Base-by-base conservation (phyloP, 2,329 filamentous ascomycete genomes). In the Tolypocladium cylindrosporum region DNA sequence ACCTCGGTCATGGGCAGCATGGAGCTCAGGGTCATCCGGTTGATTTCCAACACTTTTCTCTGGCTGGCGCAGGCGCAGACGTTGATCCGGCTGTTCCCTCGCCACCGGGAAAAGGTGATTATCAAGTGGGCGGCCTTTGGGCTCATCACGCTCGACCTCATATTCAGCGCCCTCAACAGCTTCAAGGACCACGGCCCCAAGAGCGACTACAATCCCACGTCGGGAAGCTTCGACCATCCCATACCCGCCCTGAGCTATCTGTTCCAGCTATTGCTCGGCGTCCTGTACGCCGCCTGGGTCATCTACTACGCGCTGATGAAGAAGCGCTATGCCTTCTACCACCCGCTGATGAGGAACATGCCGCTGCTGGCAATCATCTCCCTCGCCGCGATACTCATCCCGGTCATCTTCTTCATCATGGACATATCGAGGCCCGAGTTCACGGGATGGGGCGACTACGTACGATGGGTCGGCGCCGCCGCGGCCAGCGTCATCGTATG, bases 51-150 rank as follows among this genome's bases (percentile, higher is more conserved):
- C 72, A 92, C 94, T 1, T 97, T 97, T 71, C 79, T 99, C 37
- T 97, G 94, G 93, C 84, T 99, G 43, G 94, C 94, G 1, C 94
- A 99, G 73, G 93, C 96, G 1, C 94, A 99, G 75, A 99, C 94
- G 0, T 75, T 99, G 59, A 97, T 97, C 65, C 88, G 94, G 56
- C 79, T 99, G 1, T 99, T 99, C 65, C 94, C 94, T 9, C 90
- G 94, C 40, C 93, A 97, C 68, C 90, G 95, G 68, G 94, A 99
- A 74, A 97, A 97, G 75, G 87, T 97, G 56, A 90, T 97, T 64
- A 99, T 99, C 75, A 97, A 97, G 75, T 99, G 93, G 93, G 91
- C 93, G 19, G 94, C 93, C 1, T 97, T 97, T 69, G 91, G 89
- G 3, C 82, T 99, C 58, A 97, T 99, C 67, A 84, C 91, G 0